These are phyloP conservation scores for Ustilago bromivora DNA, from an alignment of 1,284 basidiomycete genomes.

Conservation along the genomic window DNA sequence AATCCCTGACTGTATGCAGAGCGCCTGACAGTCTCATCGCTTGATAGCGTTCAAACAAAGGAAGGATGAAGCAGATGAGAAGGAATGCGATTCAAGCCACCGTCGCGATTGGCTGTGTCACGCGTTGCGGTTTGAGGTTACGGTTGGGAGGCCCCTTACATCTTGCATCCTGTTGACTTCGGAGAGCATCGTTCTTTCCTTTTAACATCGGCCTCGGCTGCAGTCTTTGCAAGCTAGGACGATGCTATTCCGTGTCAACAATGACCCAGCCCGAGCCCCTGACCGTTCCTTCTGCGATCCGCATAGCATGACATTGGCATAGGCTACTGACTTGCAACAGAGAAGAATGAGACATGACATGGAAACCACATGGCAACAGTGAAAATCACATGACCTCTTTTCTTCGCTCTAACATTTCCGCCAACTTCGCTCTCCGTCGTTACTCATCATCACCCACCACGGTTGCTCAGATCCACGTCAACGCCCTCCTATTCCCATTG, in stretches of 20 bases:
- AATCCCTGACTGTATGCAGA: background rate
- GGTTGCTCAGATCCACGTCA: too few species aligned
- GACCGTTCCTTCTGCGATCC: conserved; percentile 7
- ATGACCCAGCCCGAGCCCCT: conserved; percentile 4
- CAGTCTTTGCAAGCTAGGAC: background rate
- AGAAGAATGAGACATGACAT: background rate
- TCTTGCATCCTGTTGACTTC: conserved; percentile 2
- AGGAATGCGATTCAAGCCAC: background rate
- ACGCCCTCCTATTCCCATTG: too few species aligned
- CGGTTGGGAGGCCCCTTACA: conserved; percentile 10
- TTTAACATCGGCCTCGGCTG: conserved; percentile 18
- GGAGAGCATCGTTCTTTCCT: background rate
- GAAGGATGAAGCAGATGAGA: background rate
- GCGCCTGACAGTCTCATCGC: background rate
- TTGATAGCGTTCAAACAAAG: background rate
- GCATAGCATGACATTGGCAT: conserved; percentile 19
- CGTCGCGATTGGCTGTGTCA: background rate
- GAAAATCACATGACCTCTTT: too few species aligned
- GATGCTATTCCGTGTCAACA: conserved; percentile 3
- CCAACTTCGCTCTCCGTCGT: too few species aligned
- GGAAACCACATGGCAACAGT: too few species aligned
- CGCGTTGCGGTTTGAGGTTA: background rate
- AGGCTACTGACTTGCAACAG: background rate
- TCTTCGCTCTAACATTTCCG: too few species aligned
- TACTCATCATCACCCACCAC: too few species aligned